Base-by-base conservation (phyloP, 2,329 filamentous ascomycete genomes). In the Ceratocystis cacaofunesta region DNA sequence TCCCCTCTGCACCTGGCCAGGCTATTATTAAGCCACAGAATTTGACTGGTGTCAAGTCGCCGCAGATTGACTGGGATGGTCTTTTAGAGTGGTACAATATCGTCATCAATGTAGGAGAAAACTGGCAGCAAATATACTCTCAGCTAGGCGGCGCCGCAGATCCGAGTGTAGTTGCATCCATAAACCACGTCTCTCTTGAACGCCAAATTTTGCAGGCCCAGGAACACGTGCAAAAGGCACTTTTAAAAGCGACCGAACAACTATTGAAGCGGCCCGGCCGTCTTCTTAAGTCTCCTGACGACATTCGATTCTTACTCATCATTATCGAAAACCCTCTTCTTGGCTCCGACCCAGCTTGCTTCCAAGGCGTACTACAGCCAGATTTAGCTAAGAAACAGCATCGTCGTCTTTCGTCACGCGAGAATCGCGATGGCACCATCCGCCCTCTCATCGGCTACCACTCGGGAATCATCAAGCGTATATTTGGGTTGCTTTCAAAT, bases 381-480 rank as follows among this genome's bases (percentile, higher is more conserved):
- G 58, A 62, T 10, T 4, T 22, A 17, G 32, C 36, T 5, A 41
- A 61, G 17, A 61, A 61, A 19, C 52, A 63, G 7, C 55, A 64
- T 36, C 60, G 63, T 15, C 61, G 61, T 15, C 41, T 66, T 22
- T 63, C 60, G 19, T 62, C 60, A 22, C 36, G 43, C n/a, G 58
- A 61, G 17, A 50, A 62, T 19, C 58, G 50, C 4, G 61, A 65
- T 48, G 66, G 66, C 19, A 58, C 48, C 30, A 67, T 67, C 30
- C 52, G 60, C 10, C 66, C 66, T 7, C 41, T 67, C 32, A 61
- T 28, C 19, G 86, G 86, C 1, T 84, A 89, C 67, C 88, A 95
- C 74, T 91, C 89, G 1, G 88, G 87, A 3, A 87, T 96, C 64
- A 83, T 95, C 70, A 96, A 96, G 74, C 84, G 92, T 46, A 85